phyloP scores from a whole-genome alignment of 805 yeast species.

The Grigorovia humatica region DNA sequence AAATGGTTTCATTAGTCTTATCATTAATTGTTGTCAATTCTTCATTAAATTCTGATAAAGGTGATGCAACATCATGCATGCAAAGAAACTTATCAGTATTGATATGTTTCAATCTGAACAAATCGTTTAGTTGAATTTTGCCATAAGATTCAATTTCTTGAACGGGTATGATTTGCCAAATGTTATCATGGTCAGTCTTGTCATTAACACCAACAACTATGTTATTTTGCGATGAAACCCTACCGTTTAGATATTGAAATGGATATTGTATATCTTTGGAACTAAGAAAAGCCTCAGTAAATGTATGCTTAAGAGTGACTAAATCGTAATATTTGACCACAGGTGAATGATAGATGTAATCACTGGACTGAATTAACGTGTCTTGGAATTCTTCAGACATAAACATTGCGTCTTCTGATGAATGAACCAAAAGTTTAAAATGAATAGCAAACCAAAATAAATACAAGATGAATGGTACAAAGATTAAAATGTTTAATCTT shows the following conservation, averaged over 20 bases:
- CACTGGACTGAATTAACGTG: constrained; percentile 69
- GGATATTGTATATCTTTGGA: constrained; percentile 74
- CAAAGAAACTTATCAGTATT: constrained; percentile 67
- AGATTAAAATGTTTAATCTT: constrained; percentile 57
- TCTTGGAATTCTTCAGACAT: constrained; percentile 93
- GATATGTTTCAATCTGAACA: constrained; percentile 68
- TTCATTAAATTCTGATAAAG: constrained; percentile 76
- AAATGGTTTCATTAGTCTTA: constrained; percentile 50
- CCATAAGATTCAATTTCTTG: constrained; percentile 13
- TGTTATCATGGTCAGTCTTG: constrained; percentile 31
- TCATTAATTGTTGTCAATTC: constrained; percentile 66
- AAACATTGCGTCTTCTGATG: constrained; percentile 91
- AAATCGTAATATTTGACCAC: constrained; percentile 63
- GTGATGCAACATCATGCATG: constrained; percentile 94
- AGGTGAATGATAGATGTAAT: constrained; percentile 31
- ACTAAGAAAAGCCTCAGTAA: constrained; percentile 69
- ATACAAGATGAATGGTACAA: constrained; percentile 75
- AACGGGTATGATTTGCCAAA: constrained; percentile 74
- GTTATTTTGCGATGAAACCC: constrained; percentile 86
- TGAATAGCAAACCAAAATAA: constrained; percentile 86
- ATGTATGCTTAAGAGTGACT: constrained; percentile 69
- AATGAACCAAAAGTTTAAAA: constrained; percentile 63
- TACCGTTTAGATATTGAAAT: constrained; percentile 87
- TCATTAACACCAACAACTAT: constrained; percentile 66
- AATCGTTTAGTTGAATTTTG: constrained; percentile 53